Evolutionary conservation across 148 eudicot genomes (phyloP).

Genomic region (Agrostemma githago): DNA sequence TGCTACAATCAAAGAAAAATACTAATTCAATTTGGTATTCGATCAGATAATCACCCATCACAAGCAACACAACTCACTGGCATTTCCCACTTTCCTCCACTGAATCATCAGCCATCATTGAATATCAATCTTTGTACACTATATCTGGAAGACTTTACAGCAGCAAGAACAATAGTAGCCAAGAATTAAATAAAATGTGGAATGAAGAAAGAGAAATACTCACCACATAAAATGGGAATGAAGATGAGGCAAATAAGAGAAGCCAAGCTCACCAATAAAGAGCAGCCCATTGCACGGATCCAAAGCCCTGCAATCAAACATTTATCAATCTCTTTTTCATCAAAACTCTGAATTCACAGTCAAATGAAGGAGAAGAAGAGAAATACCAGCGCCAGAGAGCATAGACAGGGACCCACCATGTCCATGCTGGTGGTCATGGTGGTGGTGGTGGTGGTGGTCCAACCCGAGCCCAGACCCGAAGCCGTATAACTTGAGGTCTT

Average conservation of each 20-base stretch:
- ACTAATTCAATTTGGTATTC: constrained; percentile 12
- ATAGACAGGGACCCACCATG: constrained; percentile 29
- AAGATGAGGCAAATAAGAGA: constrained; percentile 80
- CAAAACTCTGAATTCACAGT: not conserved
- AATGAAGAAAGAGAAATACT: constrained; percentile 28
- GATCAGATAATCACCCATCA: constrained; percentile 5
- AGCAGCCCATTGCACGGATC: constrained; percentile 86
- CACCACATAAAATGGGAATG: constrained; percentile 79
- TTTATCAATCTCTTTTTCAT: not conserved
- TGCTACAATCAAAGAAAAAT: constrained; percentile 44
- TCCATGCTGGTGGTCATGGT: constrained; percentile 21
- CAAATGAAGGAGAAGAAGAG: not conserved
- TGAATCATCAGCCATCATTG: not conserved
- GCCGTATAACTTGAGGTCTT: constrained; percentile 61
- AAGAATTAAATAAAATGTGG: too few relatives aligned
- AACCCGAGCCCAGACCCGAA: constrained; percentile 23
- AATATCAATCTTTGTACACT: not conserved
- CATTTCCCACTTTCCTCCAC: not conserved
- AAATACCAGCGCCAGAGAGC: constrained; percentile 59
- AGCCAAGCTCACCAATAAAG: constrained; percentile 97
- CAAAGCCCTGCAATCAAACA: constrained; percentile 54
- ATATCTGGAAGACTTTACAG: not conserved
- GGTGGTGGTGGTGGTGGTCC: constrained; percentile 7
- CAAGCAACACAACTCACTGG: not conserved
- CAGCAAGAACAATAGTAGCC: not conserved